Evolutionary conservation across 768 basidiomycete species (phyloP), one percentile per base, ranked within the genome.

Genomic region (Ramaria rubella): DNA sequence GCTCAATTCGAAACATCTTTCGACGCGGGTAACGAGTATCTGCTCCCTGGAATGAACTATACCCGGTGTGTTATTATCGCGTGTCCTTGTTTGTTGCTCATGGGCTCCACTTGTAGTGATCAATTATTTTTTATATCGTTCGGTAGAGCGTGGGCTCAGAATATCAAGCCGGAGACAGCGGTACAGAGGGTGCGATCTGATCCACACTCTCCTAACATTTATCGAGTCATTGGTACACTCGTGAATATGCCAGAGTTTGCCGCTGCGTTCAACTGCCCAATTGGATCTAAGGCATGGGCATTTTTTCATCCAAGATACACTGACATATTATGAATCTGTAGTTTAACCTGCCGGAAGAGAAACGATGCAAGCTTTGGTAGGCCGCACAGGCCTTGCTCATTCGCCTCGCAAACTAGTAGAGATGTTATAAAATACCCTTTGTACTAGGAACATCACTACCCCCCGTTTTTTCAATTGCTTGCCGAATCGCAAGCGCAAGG

Each of bases 101-200:
- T 42, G 40, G n/a, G 23, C n/a, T 17, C n/a, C 40, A 42, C 33
- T 54, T 19, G 26, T 19, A 48, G 31, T 21, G 94, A 96, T 38
- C 94, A 97, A 73, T 71, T 97, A 27, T 97, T 97, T 74, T 97
- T 96, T 76, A 82, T 97, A 55, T 81, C 90, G 1, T 94, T 90
- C 64, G 94, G 82, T 14, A 81, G 87, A 26, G 82, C 87, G n/a
- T 95, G 91, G 91, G 90, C 86, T 0, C 78, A 82, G 65, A 83
- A 82, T 63, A 87, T 86, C 70, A 90, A 86, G 60, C 80, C 89
- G 24, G 85, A 82, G 43, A 81, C 87, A 26, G 87, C 87, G 24
- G 77, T 92, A 30, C 84, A 83, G 62, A 83, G 86, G 27, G 81
- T 95, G 49, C 82, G 90, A 45, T 86, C 90, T 1, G 92, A 96